These are phyloP conservation scores for Talaromyces pinophilus DNA, from an alignment of 2,329 filamentous ascomycete species.

Conservation along the genomic window DNA sequence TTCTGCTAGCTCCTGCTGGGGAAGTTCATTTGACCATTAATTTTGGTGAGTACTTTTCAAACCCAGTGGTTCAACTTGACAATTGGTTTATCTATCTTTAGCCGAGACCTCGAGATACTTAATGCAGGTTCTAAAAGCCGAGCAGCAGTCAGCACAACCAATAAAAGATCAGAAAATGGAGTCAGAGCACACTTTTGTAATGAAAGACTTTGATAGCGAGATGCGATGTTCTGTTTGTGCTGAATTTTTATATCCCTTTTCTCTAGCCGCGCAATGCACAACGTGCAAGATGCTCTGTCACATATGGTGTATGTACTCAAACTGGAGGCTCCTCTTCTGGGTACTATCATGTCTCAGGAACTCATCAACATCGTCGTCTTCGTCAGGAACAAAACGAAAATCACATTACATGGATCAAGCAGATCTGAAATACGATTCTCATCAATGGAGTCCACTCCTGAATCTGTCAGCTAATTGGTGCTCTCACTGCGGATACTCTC, in stretches of 20 bases:
- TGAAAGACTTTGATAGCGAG: slow-evolving; percentile 13
- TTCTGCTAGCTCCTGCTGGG: slow-evolving; percentile 2
- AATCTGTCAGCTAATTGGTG: slow-evolving; percentile 12
- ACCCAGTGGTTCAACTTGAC: neutral
- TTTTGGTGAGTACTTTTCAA: neutral
- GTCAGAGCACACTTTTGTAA: slow-evolving; percentile 1
- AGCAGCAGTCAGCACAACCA: neutral
- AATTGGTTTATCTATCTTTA: slow-evolving; percentile 1
- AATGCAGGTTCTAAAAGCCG: neutral
- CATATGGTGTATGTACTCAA: neutral
- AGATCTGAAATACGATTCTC: neutral
- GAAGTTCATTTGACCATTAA: slow-evolving; percentile 10
- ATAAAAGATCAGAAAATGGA: neutral
- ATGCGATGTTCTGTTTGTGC: slow-evolving; percentile 13
- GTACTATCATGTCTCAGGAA: slow-evolving; percentile 7
- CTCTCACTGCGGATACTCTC: slow-evolving; percentile 9
- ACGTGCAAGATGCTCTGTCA: slow-evolving; percentile 14
- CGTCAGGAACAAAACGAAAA: neutral
- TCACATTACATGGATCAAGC: neutral
- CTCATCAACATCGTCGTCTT: neutral
- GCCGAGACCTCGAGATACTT: neutral
- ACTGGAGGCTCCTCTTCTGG: neutral
- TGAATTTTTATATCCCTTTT: neutral
- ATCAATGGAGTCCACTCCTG: slow-evolving; percentile 9
- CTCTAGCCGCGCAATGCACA: slow-evolving; percentile 10